Percentiles rank a stretch among this genome's conserved stretches.
Evolutionary conservation across 1,284 basidiomycete genomes (phyloP).

Genomic region (Tilletia walkeri): DNA sequence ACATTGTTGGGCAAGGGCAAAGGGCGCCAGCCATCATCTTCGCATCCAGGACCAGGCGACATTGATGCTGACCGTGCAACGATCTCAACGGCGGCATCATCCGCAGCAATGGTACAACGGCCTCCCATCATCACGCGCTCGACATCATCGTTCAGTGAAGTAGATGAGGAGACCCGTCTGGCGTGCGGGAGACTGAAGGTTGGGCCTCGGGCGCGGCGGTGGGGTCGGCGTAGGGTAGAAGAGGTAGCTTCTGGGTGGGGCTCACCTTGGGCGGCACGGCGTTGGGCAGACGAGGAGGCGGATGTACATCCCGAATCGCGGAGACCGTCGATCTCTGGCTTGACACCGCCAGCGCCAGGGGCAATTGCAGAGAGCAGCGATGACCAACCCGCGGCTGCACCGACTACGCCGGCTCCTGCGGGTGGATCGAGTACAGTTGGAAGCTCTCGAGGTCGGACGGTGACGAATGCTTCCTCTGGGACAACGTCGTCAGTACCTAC

Average conservation of each 20-base stretch:
- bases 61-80: constrained; percentile 22
- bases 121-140: neutral
- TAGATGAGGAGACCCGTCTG: neutral
- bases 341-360: too few relatives aligned
- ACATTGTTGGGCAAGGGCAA: constrained; percentile 7
- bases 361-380: neutral
- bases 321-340: neutral
- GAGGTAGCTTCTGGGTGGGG: constrained; percentile 16
- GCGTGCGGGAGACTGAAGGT: neutral
- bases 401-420: too few relatives aligned
- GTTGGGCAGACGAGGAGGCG: constrained; percentile 40
- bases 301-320: constrained; percentile 22
- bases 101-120: neutral
- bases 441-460: neutral
- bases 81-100: neutral
- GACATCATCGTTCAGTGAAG: neutral
- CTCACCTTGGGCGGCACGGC: constrained; percentile 9
- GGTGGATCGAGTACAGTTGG: too few relatives aligned
- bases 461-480: neutral
- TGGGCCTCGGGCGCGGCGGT: constrained; percentile 1
- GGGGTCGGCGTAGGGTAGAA: neutral
- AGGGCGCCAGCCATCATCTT: neutral
- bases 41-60: constrained; percentile 29
- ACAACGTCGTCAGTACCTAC: neutral
- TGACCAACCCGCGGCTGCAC: too few relatives aligned